Base-by-base conservation (phyloP, 768 basidiomycete genomes). In the Suillus spraguei region DNA sequence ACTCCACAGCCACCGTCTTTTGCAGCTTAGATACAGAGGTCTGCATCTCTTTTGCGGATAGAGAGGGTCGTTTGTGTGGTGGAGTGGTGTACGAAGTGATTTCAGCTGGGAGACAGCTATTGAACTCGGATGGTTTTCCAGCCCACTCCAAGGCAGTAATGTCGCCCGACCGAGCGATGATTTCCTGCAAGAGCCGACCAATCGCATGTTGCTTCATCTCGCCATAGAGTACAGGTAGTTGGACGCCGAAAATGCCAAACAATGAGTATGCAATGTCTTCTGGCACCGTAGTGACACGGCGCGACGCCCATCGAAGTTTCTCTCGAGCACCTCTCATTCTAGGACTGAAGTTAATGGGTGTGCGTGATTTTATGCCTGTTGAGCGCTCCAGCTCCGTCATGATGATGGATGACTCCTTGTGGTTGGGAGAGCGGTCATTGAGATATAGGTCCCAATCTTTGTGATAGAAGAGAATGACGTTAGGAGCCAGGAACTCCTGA, bases 201-300 rank as follows among this genome's bases (percentile, higher is more conserved):
- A 47, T 47, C 46, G 46, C 46, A 6, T 2, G 1, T 47, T 47
- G 22, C 46, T 47, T 47, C 22, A 7, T 47, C 46, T 47, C 46
- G 11, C 46, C 46, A 6, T 47, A 47, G 22, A 47, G 46, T 2
- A 47, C 46, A 47, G 46, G 46, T 3, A 47, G 22, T 47, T 47
- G 46, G 5, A 47, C 6, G 13, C 22, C 46, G 6, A 47, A 14
- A 22, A 47, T 22, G 5, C 46, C 46, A 11, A 47, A 47, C n/a
- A 47, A 47, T 14, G 46, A 47, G 22, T 47, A 47, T 22, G 46
- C 46, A 47, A 47, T 47, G 46, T 47, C 46, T 47, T 47, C 46
- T n/a, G 5, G 46, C 22, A 47, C 5, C 11, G 46, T 13, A 6
- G 46, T 47, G 46, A 47, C 13, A 22, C 46, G 46, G 46, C 13